These are phyloP conservation scores for Phytophthora citricola DNA, from an alignment of 352 stramenopile species.

Conservation along the genomic window DNA sequence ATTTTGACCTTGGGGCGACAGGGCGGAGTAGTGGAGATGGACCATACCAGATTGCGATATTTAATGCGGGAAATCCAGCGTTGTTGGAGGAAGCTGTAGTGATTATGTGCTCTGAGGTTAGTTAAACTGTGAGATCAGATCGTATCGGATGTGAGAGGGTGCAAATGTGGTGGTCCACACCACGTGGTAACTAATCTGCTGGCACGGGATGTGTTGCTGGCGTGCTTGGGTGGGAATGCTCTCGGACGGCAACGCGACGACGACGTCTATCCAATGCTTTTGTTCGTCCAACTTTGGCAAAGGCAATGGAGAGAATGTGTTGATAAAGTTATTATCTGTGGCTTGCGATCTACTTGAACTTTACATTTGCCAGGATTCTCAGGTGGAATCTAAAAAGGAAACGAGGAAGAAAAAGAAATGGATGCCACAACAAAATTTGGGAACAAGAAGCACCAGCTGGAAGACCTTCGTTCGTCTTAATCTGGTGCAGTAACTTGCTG, in stretches of 20 bases:
- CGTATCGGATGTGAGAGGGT: no score
- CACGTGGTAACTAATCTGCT: slow-evolving; percentile 17
- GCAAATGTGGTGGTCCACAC: slow-evolving; percentile 1
- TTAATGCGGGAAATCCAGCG: background rate
- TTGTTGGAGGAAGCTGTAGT: no score
- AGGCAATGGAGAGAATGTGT: no score
- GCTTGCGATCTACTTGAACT: background rate
- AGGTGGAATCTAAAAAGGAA: background rate
- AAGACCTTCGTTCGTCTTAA: background rate
- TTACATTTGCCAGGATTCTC: background rate
- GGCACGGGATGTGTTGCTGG: slow-evolving; percentile 23
- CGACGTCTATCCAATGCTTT: slow-evolving; percentile 23
- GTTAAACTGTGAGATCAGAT: no score
- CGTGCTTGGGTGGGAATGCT: slow-evolving; percentile 28
- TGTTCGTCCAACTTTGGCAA: background rate
- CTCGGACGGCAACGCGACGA: slow-evolving; percentile 20
- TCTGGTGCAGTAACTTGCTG: slow-evolving; percentile 6
- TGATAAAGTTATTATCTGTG: no score
- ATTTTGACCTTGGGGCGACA: slow-evolving; percentile 20
- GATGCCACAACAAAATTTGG: background rate
- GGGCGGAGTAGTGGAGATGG: slow-evolving; percentile 8
- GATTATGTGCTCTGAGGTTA: no score
- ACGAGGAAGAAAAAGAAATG: background rate
- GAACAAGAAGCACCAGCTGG: slow-evolving; percentile 1
- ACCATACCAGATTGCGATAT: background rate